phyloP scores from a whole-genome alignment of 805 yeast species.

The Saccharomycopsis sp. region DNA sequence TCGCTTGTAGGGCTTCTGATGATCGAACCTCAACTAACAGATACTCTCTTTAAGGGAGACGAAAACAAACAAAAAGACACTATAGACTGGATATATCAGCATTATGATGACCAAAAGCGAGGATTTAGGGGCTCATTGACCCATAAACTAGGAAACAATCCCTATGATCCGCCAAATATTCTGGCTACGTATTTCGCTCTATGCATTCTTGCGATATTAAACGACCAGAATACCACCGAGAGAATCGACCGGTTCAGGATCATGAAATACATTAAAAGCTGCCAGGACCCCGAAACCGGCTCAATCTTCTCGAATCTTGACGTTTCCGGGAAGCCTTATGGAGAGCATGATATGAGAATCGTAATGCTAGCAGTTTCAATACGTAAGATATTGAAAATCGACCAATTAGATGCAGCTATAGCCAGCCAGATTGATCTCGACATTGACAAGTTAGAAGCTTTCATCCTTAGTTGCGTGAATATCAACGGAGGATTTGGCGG shows the following conservation, averaged over 20 bases:
- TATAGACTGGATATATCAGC: constrained; percentile 41
- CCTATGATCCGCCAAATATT: constrained; percentile 57
- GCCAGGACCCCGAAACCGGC: constrained; percentile 55
- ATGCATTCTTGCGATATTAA: constrained; percentile 45
- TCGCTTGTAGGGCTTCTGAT: constrained; percentile 55
- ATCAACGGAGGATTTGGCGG: constrained; percentile 73
- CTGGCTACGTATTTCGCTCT: constrained; percentile 77
- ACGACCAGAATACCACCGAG: constrained; percentile 33
- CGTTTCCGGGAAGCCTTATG: constrained; percentile 33
- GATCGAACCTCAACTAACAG: constrained; percentile 30
- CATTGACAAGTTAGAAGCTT: constrained; percentile 32
- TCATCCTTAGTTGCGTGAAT: constrained; percentile 32
- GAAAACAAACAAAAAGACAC: constrained; percentile 28
- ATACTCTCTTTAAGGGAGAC: constrained; percentile 27
- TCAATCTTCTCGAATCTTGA: constrained; percentile 46
- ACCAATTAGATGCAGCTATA: constrained; percentile 27
- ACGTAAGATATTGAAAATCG: constrained; percentile 42
- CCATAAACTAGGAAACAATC: constrained; percentile 29
- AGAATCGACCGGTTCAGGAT: constrained; percentile 37
- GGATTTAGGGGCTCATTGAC: constrained; percentile 58
- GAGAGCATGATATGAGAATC: constrained; percentile 67
- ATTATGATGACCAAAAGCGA: constrained; percentile 33
- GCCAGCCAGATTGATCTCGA: constrained; percentile 36
- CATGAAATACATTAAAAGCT: constrained; percentile 46
- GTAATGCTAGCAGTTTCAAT: constrained; percentile 69